Evolutionary conservation across 345 rosid species (phyloP).

Genomic region (Excoecaria cochinchinensis): DNA sequence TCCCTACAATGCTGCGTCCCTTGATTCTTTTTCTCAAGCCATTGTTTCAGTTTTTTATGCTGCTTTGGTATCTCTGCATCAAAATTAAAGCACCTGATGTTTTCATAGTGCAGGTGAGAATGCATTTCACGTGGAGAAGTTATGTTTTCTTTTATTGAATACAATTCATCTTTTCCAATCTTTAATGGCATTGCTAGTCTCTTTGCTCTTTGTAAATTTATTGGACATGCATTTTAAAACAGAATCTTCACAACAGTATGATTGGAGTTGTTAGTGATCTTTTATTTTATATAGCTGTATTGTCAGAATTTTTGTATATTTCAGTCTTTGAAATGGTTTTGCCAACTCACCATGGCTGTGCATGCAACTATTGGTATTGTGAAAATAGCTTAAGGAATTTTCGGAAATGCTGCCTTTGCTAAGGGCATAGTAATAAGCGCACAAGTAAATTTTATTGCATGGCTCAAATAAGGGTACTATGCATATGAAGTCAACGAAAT

Average conservation of each 20-base stretch:
- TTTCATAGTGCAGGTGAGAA: slow-evolving; percentile 80
- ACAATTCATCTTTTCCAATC: background rate
- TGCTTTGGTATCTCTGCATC: slow-evolving; percentile 84
- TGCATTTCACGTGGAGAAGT: background rate
- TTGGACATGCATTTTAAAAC: background rate
- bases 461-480: background rate
- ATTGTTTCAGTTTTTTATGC: slow-evolving; percentile 65
- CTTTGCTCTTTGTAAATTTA: background rate
- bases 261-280: background rate
- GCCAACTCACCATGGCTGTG: background rate
- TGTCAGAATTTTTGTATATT: background rate
- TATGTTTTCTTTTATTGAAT: background rate
- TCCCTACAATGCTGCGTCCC: slow-evolving; percentile 63
- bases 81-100: slow-evolving; percentile 74
- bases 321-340: background rate
- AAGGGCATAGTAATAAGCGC: background rate
- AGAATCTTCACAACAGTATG: background rate
- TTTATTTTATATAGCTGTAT: background rate
- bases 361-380: background rate
- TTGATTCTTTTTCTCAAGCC: slow-evolving; percentile 76
- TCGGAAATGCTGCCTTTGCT: background rate
- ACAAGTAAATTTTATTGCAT: background rate
- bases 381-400: background rate
- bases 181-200: background rate
- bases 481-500: background rate